phyloP scores from a whole-genome alignment of 805 yeast species.

The Starmera pachycereana region DNA sequence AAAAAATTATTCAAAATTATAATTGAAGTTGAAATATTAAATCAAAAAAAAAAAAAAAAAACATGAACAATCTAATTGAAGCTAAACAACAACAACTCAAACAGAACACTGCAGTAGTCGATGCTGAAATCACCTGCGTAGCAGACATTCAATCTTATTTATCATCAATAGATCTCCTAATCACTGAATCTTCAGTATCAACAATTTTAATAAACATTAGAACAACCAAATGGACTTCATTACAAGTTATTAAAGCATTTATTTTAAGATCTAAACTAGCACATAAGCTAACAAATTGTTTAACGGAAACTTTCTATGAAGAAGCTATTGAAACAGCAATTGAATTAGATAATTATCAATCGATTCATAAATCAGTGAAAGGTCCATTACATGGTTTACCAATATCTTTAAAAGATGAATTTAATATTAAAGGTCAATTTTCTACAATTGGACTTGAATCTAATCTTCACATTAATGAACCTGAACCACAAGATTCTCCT shows the following conservation, averaged over 20 bases:
- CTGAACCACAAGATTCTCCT: constrained; percentile 22
- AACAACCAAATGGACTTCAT: constrained; percentile 22
- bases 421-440: constrained; percentile 30
- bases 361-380: constrained; percentile 32
- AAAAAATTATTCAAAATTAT: no score
- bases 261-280: constrained; percentile 45
- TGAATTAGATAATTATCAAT: constrained; percentile 37
- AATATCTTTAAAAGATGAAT: constrained; percentile 39
- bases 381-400: constrained; percentile 66
- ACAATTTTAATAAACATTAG: constrained; percentile 20
- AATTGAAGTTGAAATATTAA: no score
- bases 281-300: constrained; percentile 33
- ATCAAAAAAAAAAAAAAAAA: no score
- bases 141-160: not conserved
- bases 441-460: constrained; percentile 36
- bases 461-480: constrained; percentile 24
- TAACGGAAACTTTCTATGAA: constrained; percentile 30
- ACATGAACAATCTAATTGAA: no score
- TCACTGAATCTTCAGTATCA: constrained; percentile 25
- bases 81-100: no score
- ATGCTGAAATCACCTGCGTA: no score
- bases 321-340: constrained; percentile 45
- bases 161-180: constrained; percentile 21
- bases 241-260: constrained; percentile 38
- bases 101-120: no score